phyloP scores from a whole-genome alignment of 805 yeast species.

The Candida loeiensis region DNA sequence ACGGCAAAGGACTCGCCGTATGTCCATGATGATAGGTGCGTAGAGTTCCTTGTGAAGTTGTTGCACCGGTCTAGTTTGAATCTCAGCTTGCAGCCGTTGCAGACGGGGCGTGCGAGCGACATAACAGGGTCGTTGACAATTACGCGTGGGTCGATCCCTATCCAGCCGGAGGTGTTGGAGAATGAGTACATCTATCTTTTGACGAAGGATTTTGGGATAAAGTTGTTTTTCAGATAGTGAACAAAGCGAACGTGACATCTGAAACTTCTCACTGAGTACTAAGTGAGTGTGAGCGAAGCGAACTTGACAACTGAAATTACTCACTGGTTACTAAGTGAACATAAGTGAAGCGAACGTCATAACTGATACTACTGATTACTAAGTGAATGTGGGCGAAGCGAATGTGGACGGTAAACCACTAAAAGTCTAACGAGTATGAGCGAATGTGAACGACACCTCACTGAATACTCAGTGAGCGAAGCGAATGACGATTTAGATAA shows the following conservation, averaged over 20 bases:
- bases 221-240: conserved; percentile 41
- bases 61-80: conserved; percentile 50
- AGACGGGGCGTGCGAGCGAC: conserved; percentile 80
- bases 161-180: conserved; percentile 40
- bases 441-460: too few relatives aligned
- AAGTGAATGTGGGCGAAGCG: too few relatives aligned
- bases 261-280: too few relatives aligned
- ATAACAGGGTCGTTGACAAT: conserved; percentile 70
- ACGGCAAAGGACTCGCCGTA: conserved; percentile 38
- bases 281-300: too few relatives aligned
- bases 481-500: too few relatives aligned
- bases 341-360: too few relatives aligned
- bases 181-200: conserved; percentile 61
- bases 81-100: conserved; percentile 60
- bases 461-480: too few relatives aligned
- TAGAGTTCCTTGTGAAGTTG: conserved; percentile 46
- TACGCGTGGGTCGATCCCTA: conserved; percentile 52
- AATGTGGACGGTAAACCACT: too few relatives aligned
- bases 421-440: too few relatives aligned
- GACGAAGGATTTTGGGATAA: conserved; percentile 50
- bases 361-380: too few relatives aligned
- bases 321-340: too few relatives aligned
- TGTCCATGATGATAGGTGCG: conserved; percentile 29
- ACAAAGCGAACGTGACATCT: neutral
- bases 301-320: too few relatives aligned